A percentile compares a stretch with the other conserved stretches of the same genome.
phyloP scores from a whole-genome alignment of 225 moss, liverwort and hornwort genomes.

The Straminergon stramineum region DNA sequence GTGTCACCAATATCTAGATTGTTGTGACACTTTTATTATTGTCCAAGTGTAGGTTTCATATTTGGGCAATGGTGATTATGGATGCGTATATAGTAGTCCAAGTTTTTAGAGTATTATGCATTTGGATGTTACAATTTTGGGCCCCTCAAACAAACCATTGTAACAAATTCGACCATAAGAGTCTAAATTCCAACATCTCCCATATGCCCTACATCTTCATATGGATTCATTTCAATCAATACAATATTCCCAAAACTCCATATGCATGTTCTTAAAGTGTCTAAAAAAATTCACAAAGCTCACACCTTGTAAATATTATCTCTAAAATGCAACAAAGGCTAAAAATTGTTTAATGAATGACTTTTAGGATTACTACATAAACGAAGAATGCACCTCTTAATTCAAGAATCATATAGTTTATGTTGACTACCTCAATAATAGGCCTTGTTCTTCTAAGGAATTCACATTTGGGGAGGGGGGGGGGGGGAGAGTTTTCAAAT shows the following conservation, averaged over 20 bases:
- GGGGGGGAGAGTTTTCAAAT: not conserved
- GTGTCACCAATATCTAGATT: not conserved
- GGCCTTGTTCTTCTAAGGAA: too few relatives aligned
- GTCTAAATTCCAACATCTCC: not conserved
- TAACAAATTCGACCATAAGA: not conserved
- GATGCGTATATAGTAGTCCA: fast-evolving
- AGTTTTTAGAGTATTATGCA: not conserved
- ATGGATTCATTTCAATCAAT: not conserved
- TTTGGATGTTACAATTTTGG: not conserved
- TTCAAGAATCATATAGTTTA: too few relatives aligned
- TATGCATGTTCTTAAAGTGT: not conserved
- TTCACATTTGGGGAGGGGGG: too few relatives aligned
- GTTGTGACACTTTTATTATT: not conserved
- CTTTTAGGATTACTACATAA: too few relatives aligned
- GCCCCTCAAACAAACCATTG: not conserved
- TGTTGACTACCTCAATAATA: too few relatives aligned
- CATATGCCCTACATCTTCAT: not conserved
- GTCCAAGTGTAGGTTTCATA: not conserved
- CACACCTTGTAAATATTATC: too few relatives aligned
- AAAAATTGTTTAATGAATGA: too few relatives aligned
- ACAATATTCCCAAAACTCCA: not conserved
- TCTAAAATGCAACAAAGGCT: too few relatives aligned
- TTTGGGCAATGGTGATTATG: not conserved
- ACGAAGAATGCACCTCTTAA: too few relatives aligned
- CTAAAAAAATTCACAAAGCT: too few relatives aligned